These are phyloP conservation scores for Gliomastix tumulicola DNA, from an alignment of 2,329 filamentous ascomycete genomes.

Conservation along the genomic window DNA sequence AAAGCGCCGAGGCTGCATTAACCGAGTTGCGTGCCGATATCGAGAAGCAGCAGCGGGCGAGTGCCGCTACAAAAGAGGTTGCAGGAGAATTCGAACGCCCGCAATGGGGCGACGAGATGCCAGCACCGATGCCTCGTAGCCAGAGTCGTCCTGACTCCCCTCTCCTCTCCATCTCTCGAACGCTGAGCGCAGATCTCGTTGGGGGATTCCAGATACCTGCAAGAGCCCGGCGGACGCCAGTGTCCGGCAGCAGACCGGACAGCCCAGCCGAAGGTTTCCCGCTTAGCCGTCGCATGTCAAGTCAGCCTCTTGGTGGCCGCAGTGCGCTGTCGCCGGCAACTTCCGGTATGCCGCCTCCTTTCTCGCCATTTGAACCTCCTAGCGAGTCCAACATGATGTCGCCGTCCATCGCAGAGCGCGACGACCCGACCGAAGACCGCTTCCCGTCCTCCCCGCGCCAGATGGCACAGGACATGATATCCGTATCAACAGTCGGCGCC, in stretches of 20 bases:
- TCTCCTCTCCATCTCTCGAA: constrained; percentile 40
- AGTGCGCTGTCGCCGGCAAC: constrained; percentile 28
- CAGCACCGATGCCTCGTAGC: constrained; percentile 26
- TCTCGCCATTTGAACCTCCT: constrained; percentile 37
- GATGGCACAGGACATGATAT: constrained; percentile 76
- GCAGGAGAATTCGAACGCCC: constrained; percentile 34
- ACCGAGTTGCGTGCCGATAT: constrained; percentile 44
- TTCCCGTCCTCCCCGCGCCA: constrained; percentile 55
- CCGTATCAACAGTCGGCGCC: constrained; percentile 80
- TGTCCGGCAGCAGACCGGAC: constrained; percentile 41
- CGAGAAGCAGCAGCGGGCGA: constrained; percentile 35
- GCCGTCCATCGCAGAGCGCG: constrained; percentile 22
- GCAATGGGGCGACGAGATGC: constrained; percentile 47
- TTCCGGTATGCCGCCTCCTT: constrained; percentile 29
- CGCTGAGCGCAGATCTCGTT: constrained; percentile 48
- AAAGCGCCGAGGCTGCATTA: constrained; percentile 59
- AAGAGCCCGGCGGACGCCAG: constrained; percentile 23
- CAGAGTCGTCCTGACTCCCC: constrained; percentile 49
- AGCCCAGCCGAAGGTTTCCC: constrained; percentile 28
- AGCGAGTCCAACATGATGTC: constrained; percentile 27
- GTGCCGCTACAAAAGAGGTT: too few species aligned
- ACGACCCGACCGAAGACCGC: constrained; percentile 40
- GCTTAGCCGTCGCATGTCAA: constrained; percentile 40
- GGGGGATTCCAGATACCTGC: constrained; percentile 35
- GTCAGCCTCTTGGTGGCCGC: constrained; percentile 35